A percentile compares a stretch with the other conserved stretches of the same genome.
Evolutionary conservation across 805 yeast species (phyloP).

Genomic region (Saturnispora saitoi): DNA sequence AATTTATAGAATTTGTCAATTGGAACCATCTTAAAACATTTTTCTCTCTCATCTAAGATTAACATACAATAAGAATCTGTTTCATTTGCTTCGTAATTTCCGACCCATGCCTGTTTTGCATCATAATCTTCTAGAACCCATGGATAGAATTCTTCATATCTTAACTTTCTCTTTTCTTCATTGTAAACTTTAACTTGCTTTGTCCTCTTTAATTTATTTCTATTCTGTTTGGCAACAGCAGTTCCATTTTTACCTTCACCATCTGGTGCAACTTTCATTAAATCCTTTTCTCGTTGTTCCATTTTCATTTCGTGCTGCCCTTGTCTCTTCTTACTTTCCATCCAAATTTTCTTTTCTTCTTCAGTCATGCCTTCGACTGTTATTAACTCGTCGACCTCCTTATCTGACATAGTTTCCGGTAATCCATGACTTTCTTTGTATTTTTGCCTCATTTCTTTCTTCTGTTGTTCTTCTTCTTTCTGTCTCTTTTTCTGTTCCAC

Average conservation of each 20-base stretch:
- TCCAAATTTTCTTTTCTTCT: constrained; percentile 34
- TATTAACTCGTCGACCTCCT: constrained; percentile 24
- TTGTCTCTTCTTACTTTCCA: constrained; percentile 21
- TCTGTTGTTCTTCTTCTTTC: constrained; percentile 31
- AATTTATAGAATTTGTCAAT: constrained; percentile 90
- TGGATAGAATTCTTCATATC: constrained; percentile 95
- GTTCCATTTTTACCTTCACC: constrained; percentile 53
- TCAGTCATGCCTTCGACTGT: constrained; percentile 26
- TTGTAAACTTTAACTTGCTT: constrained; percentile 74
- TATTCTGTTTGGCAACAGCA: constrained; percentile 4
- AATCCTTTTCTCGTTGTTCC: constrained; percentile 35
- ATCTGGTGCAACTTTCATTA: constrained; percentile 82
- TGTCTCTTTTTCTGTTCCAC: constrained; percentile 51
- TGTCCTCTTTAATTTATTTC: constrained; percentile 45
- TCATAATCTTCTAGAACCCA: constrained; percentile 98
- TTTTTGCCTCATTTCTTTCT: constrained; percentile 32
- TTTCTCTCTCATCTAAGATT: constrained; percentile 74
- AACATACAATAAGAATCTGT: constrained; percentile 80
- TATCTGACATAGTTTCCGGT: constrained; percentile 12
- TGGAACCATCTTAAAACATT: constrained; percentile 78
- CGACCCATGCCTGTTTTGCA: constrained; percentile 90
- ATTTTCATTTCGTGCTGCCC: constrained; percentile 26
- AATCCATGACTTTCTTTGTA: constrained; percentile 12
- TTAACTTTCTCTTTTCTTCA: constrained; percentile 70
- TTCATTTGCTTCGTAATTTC: constrained; percentile 86